phyloP scores from a whole-genome alignment of 495 filamentous ascomycete species.

The Mycothermus thermophilus region DNA sequence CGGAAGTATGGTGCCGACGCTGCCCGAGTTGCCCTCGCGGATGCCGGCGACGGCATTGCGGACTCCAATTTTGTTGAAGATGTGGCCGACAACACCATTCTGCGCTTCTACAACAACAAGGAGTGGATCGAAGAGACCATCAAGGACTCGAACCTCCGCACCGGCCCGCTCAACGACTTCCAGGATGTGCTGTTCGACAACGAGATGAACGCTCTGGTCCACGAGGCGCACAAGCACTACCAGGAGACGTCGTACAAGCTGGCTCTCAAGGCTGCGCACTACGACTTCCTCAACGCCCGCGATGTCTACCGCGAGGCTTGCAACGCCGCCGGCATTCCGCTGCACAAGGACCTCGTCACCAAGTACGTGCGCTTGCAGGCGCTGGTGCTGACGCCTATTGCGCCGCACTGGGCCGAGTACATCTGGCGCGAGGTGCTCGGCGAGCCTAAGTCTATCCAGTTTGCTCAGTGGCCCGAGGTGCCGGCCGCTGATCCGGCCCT shows the following conservation, averaged over 20 bases:
- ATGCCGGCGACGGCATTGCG: conserved; percentile 85
- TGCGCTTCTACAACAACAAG: conserved; percentile 71
- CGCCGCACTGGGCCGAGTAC: conserved; percentile 91
- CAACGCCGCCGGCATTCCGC: conserved; percentile 56
- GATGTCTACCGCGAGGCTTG: conserved; percentile 82
- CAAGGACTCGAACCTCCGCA: conserved; percentile 57
- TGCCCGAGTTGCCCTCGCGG: conserved; percentile 77
- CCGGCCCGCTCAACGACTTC: conserved; percentile 59
- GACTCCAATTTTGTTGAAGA: conserved; percentile 97
- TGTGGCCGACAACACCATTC: conserved; percentile 80
- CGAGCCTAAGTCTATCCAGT: conserved; percentile 63
- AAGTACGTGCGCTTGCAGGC: conserved; percentile 76
- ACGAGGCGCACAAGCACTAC: conserved; percentile 64
- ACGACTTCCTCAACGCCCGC: conserved; percentile 74
- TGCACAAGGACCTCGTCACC: conserved; percentile 63
- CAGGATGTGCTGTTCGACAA: conserved; percentile 87
- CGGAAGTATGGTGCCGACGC: conserved; percentile 93
- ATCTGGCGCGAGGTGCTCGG: conserved; percentile 82
- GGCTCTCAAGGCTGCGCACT: conserved; percentile 78
- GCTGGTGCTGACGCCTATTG: conserved; percentile 44
- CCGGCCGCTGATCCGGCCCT: conserved; percentile 48
- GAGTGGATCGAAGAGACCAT: conserved; percentile 84
- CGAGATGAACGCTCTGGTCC: conserved; percentile 74
- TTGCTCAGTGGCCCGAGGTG: conserved; percentile 59
- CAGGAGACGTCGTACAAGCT: conserved; percentile 73